phyloP scores from a whole-genome alignment of 768 basidiomycete species.

The Piloderma croceum region DNA sequence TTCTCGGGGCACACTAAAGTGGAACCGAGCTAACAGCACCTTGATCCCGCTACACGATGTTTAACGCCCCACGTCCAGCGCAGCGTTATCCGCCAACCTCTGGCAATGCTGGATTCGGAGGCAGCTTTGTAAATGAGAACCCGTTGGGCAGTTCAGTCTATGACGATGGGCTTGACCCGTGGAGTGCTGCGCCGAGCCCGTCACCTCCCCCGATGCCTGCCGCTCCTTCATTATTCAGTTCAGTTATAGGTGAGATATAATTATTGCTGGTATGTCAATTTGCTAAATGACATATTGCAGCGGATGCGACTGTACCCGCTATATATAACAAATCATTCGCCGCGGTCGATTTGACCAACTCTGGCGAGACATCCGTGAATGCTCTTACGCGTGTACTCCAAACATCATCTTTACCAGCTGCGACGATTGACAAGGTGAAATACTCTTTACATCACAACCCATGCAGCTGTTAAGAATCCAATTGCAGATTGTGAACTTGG shows the following conservation, averaged over 20 bases:
- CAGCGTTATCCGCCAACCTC: conserved; percentile 60
- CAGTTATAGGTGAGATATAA: conserved; percentile 56
- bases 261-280: background rate
- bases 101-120: conserved; percentile 55
- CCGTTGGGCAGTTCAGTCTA: conserved; percentile 53
- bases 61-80: conserved; percentile 75
- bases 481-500: conserved; percentile 80
- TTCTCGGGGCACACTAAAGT: too few relatives aligned
- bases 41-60: too few relatives aligned
- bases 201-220: conserved; percentile 56
- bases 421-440: conserved; percentile 74
- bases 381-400: conserved; percentile 74
- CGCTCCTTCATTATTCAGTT: conserved; percentile 51
- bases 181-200: conserved; percentile 72
- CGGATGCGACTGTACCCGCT: conserved; percentile 73
- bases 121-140: conserved; percentile 72
- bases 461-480: conserved; percentile 4
- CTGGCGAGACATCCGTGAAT: conserved; percentile 79
- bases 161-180: conserved; percentile 70
- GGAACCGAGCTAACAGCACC: too few relatives aligned
- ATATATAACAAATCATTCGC: conserved; percentile 72
- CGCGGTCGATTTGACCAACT: conserved; percentile 61
- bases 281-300: conserved; percentile 32
- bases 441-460: background rate
- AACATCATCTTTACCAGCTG: conserved; percentile 74